These are phyloP conservation scores for Drechmeria coniospora DNA, from an alignment of 2,329 filamentous ascomycete genomes.

Conservation along the genomic window DNA sequence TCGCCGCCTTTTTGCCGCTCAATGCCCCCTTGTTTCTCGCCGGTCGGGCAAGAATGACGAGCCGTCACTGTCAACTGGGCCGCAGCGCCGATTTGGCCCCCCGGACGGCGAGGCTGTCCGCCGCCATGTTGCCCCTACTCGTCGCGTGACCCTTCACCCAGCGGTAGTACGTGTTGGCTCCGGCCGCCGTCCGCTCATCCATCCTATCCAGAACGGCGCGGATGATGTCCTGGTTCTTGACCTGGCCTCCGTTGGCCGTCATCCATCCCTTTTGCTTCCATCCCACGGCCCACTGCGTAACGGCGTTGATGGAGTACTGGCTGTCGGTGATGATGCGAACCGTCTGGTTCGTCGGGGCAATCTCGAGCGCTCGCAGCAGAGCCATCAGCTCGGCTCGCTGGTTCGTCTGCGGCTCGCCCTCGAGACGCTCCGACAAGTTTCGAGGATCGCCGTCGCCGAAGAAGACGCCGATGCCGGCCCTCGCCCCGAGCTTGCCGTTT, in stretches of 20 bases:
- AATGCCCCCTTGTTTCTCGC: not conserved
- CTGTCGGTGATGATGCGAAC: conserved; percentile 79
- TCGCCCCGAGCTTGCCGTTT: conserved; percentile 40
- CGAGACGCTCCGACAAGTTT: conserved; percentile 61
- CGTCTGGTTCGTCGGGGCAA: conserved; percentile 49
- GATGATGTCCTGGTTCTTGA: conserved; percentile 80
- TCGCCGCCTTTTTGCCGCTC: too few species aligned
- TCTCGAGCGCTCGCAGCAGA: conserved; percentile 68
- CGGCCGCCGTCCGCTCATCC: conserved; percentile 46
- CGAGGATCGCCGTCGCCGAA: conserved; percentile 42
- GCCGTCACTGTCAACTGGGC: too few species aligned
- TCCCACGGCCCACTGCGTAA: conserved; percentile 64
- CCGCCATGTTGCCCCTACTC: conserved; percentile 61
- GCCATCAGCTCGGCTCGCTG: conserved; percentile 91
- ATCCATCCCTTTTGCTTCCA: conserved; percentile 70
- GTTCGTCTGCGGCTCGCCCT: conserved; percentile 70
- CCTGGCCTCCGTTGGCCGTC: conserved; percentile 51
- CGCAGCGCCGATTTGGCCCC: conserved; percentile 16
- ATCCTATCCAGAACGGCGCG: conserved; percentile 56
- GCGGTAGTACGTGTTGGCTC: conserved; percentile 52
- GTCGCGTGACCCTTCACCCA: conserved; percentile 83
- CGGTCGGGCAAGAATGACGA: too few species aligned
- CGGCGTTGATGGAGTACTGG: conserved; percentile 78
- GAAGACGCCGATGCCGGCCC: conserved; percentile 47
- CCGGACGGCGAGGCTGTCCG: conserved; percentile 59